Evolutionary conservation across 2,329 filamentous ascomycete genomes (phyloP).

Genomic region (Aciculosporium take): DNA sequence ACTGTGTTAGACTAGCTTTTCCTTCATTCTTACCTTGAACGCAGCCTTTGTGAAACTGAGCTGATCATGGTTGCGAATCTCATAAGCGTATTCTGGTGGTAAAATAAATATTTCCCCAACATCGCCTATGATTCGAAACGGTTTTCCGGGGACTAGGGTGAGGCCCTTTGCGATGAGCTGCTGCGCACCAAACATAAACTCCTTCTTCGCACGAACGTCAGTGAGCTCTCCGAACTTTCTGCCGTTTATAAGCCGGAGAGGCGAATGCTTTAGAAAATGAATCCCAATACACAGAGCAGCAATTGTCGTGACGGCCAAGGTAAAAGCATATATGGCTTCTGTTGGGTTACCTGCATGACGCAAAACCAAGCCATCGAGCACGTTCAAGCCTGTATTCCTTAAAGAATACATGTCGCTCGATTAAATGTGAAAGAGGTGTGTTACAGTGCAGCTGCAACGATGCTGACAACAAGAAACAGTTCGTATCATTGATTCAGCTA

Average conservation of each 20-base stretch:
- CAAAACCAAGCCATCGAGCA: not conserved
- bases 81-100: conserved; percentile 1
- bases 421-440: not conserved
- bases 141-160: not conserved
- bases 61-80: conserved; percentile 2
- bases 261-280: not conserved
- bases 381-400: not conserved
- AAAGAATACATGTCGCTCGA: not conserved
- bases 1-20: not conserved
- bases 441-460: not conserved
- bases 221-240: not conserved
- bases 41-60: not conserved
- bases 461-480: too few relatives aligned
- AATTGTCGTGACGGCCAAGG: not conserved
- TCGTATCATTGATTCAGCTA: too few relatives aligned
- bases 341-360: not conserved
- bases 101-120: conserved; percentile 1
- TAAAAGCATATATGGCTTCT: not conserved
- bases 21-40: not conserved
- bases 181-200: not conserved
- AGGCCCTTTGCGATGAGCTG: conserved; percentile 1
- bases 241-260: not conserved
- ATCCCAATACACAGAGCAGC: not conserved
- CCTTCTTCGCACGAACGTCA: not conserved
- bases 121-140: conserved; percentile 1